These are phyloP conservation scores for Agrostemma githago DNA, from an alignment of 148 eudicot species.

Conservation along the genomic window DNA sequence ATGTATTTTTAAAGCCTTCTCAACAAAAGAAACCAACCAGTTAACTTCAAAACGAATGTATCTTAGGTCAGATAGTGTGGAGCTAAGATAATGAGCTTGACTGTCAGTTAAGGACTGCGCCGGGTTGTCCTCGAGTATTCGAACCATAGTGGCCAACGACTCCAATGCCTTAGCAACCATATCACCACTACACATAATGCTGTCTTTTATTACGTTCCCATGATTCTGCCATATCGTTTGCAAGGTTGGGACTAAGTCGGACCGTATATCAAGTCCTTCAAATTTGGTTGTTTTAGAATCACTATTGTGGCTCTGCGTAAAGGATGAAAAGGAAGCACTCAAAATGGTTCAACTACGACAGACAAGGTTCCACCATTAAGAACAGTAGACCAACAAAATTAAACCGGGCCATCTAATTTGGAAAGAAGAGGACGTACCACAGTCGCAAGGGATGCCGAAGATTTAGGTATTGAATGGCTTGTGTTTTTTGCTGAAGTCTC, in stretches of 20 bases:
- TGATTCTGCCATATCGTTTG: slow-evolving; percentile 22
- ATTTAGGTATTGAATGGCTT: neutral
- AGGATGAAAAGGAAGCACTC: neutral
- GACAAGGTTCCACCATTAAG: too few relatives aligned
- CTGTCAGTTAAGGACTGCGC: neutral
- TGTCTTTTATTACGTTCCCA: slow-evolving; percentile 10
- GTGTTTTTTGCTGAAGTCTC: neutral
- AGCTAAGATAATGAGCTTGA: slow-evolving; percentile 12
- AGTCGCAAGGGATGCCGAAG: neutral
- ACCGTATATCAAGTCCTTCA: slow-evolving; percentile 10
- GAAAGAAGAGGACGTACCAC: neutral
- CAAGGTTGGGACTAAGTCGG: slow-evolving; percentile 14
- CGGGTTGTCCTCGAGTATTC: neutral
- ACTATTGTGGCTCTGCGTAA: slow-evolving; percentile 7
- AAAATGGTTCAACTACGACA: neutral
- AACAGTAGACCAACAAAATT: neutral
- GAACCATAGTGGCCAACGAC: slow-evolving; percentile 8
- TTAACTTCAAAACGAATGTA: slow-evolving; percentile 2
- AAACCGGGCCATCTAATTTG: neutral
- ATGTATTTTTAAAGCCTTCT: slow-evolving; percentile 7
- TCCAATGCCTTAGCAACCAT: slow-evolving; percentile 14
- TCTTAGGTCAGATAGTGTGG: slow-evolving; percentile 10
- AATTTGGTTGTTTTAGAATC: slow-evolving; percentile 2
- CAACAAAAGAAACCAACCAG: slow-evolving; percentile 18
- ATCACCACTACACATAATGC: neutral